phyloP scores from a whole-genome alignment of 2,329 filamentous ascomycete genomes.

The Colletotrichum falcatum region DNA sequence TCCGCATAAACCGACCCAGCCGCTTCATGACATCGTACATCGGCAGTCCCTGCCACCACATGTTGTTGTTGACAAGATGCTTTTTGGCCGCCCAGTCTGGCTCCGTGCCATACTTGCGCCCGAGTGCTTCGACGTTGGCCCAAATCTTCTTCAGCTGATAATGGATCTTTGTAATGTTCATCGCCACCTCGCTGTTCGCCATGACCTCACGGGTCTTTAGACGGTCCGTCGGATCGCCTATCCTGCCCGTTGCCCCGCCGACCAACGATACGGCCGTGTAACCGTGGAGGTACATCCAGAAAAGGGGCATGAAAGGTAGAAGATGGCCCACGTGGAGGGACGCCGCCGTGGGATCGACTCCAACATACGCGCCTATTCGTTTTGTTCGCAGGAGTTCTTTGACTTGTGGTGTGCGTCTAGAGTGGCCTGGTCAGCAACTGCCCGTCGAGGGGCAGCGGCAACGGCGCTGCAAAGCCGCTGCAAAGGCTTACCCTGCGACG shows the following conservation, averaged over 20 bases:
- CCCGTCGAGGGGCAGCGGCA: neutral
- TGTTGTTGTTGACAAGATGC: conserved; percentile 82
- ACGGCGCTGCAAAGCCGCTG: conserved; percentile 8
- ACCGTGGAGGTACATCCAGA: conserved; percentile 86
- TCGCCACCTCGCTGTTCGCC: conserved; percentile 63
- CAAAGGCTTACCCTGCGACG: conserved; percentile 76
- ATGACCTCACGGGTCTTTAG: conserved; percentile 70
- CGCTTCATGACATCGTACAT: conserved; percentile 81
- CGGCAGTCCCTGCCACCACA: conserved; percentile 81
- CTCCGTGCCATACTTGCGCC: conserved; percentile 72
- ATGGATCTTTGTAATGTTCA: conserved; percentile 76
- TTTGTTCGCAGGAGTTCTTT: conserved; percentile 73
- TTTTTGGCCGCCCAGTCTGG: conserved; percentile 74
- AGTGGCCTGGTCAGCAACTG: conserved; percentile 24
- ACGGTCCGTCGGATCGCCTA: conserved; percentile 83
- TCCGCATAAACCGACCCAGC: conserved; percentile 78
- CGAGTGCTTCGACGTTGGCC: conserved; percentile 76
- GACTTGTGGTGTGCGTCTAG: conserved; percentile 63
- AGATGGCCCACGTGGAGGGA: conserved; percentile 87
- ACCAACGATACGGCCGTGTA: conserved; percentile 75
- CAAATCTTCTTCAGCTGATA: conserved; percentile 80
- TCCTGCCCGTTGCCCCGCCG: conserved; percentile 80
- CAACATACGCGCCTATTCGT: conserved; percentile 80
- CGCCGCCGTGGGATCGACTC: conserved; percentile 83
- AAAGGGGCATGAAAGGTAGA: conserved; percentile 83